These are phyloP conservation scores for Corynespora cassiicola DNA, from an alignment of 2,329 filamentous ascomycete genomes.

Conservation along the genomic window DNA sequence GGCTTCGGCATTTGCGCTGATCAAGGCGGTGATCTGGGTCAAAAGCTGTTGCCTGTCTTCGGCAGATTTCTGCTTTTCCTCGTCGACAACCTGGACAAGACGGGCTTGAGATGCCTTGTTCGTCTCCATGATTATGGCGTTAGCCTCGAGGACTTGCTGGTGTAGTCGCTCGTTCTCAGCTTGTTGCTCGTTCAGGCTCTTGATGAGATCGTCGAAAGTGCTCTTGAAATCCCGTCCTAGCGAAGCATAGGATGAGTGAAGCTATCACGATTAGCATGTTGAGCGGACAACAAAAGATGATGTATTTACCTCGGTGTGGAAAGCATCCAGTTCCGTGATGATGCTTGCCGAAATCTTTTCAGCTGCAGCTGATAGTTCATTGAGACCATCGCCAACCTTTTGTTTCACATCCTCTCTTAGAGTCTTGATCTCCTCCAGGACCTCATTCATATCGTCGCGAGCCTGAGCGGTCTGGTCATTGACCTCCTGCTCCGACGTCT, in stretches of 20 bases:
- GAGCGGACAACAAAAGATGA: constrained; percentile 14
- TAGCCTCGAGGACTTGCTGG: constrained; percentile 74
- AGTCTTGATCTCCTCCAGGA: constrained; percentile 90
- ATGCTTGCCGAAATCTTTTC: constrained; percentile 91
- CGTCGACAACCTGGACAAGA: constrained; percentile 73
- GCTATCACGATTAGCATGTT: constrained; percentile 53
- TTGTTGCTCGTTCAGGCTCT: constrained; percentile 77
- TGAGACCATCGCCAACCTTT: constrained; percentile 82
- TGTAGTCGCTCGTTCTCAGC: constrained; percentile 76
- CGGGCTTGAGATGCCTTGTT: constrained; percentile 70
- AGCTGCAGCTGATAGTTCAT: constrained; percentile 81
- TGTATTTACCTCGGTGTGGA: constrained; percentile 70
- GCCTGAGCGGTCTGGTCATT: constrained; percentile 71
- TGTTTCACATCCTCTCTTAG: constrained; percentile 87
- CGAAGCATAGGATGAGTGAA: constrained; percentile 83
- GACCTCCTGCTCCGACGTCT: constrained; percentile 71
- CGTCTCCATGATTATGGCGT: constrained; percentile 70
- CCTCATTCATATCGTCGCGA: constrained; percentile 86
- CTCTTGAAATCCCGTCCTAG: constrained; percentile 86
- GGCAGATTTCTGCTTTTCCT: constrained; percentile 76
- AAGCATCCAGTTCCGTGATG: constrained; percentile 81
- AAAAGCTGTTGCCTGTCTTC: constrained; percentile 78
- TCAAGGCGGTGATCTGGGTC: constrained; percentile 76
- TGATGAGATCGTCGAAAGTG: constrained; percentile 81
- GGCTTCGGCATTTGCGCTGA: constrained; percentile 74